A percentile compares a stretch with the other conserved stretches of the same genome.
These are phyloP conservation scores for Diphasiastrum complanatum DNA, from an alignment of 83 land plant genomes.

Conservation along the genomic window DNA sequence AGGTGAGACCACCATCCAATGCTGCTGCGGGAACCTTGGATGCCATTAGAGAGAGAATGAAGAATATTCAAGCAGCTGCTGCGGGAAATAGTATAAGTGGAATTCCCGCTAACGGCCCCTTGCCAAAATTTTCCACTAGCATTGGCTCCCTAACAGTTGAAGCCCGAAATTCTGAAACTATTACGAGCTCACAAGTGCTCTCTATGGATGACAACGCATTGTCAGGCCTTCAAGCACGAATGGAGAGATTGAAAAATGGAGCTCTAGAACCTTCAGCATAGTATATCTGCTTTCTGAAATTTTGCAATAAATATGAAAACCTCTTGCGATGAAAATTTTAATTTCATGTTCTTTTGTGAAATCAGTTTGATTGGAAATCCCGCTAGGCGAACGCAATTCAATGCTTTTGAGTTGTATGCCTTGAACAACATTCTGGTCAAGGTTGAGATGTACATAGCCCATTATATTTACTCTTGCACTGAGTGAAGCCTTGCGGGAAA, in stretches of 20 bases:
- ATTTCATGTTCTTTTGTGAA: too few species aligned
- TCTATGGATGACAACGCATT: constrained; percentile 85
- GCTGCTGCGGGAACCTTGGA: constrained; percentile 76
- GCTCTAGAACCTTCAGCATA: constrained; percentile 55
- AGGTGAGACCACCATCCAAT: constrained; percentile 13
- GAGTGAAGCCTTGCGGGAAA: too few species aligned
- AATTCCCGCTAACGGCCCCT: constrained; percentile 13
- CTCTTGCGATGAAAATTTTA: too few species aligned
- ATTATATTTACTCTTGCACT: too few species aligned
- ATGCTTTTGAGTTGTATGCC: too few species aligned
- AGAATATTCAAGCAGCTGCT: constrained; percentile 84
- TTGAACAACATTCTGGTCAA: too few species aligned
- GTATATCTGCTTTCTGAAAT: too few species aligned
- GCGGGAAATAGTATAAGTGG: constrained; percentile 46
- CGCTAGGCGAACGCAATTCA: too few species aligned
- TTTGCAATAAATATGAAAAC: too few species aligned
- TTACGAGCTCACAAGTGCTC: constrained; percentile 21
- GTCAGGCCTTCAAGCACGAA: constrained; percentile 94
- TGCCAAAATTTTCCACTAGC: background rate
- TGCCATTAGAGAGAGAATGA: constrained; percentile 96
- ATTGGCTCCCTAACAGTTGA: constrained; percentile 16
- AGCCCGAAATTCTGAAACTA: constrained; percentile 11
- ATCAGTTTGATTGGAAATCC: too few species aligned
- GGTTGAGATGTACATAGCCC: too few species aligned
- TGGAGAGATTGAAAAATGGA: constrained; percentile 95